Percentiles rank a stretch among this genome's conserved stretches.
phyloP scores from a whole-genome alignment of 371 early-diverging fungal genomes.

The Saksenaea vasiformis region DNA sequence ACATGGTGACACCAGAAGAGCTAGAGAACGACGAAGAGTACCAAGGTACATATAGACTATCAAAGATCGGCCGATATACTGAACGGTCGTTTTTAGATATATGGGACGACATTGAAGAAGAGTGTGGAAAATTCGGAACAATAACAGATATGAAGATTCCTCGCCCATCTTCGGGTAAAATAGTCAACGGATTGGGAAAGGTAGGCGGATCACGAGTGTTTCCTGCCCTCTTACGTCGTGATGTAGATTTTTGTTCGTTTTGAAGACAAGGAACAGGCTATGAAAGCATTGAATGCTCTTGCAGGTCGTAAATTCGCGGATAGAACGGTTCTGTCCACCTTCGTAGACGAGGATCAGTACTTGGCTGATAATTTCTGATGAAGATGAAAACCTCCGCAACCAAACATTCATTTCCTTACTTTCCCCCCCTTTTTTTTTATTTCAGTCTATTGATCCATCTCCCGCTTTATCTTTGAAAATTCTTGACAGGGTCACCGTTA shows the following conservation, averaged over 20 bases:
- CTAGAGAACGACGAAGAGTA: conserved; percentile 88
- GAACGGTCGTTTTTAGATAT: conserved; percentile 65
- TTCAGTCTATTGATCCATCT: background rate
- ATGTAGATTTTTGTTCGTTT: conserved; percentile 85
- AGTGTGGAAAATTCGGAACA: conserved; percentile 89
- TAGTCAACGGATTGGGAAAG: conserved; percentile 81
- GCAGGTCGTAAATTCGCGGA: conserved; percentile 94
- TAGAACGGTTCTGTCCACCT: conserved; percentile 89
- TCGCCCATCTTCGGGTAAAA: conserved; percentile 62
- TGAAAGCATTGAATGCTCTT: conserved; percentile 77
- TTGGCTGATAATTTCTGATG: conserved; percentile 59
- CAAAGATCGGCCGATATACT: background rate
- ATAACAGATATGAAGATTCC: conserved; percentile 85
- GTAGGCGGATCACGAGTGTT: conserved; percentile 37
- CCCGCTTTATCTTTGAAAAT: background rate
- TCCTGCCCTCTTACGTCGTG: background rate
- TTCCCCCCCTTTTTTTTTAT: background rate
- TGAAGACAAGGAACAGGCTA: conserved; percentile 55
- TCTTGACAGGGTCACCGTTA: background rate
- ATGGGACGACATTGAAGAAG: conserved; percentile 88
- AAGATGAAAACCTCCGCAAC: too few relatives aligned
- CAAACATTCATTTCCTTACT: too few relatives aligned
- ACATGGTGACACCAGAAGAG: conserved; percentile 93
- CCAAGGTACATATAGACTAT: conserved; percentile 54
- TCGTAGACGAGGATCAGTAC: conserved; percentile 72